These are phyloP conservation scores for Cetradonia linearis DNA, from an alignment of 495 filamentous ascomycete species.

Conservation along the genomic window DNA sequence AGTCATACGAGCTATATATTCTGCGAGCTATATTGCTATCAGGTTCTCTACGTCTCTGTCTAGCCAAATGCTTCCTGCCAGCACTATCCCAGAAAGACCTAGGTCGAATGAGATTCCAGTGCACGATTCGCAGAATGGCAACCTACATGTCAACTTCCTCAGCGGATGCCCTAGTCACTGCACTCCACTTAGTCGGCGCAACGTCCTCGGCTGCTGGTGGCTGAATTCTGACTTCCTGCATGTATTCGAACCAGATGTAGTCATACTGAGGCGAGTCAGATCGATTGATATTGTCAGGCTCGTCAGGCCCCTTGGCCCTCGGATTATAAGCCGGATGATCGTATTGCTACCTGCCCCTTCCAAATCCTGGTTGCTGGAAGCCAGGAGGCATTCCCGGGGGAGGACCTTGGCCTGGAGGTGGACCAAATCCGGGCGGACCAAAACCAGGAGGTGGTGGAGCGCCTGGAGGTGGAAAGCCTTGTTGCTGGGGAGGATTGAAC, in stretches of 20 bases:
- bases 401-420: conserved; percentile 31
- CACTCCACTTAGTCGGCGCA: not conserved
- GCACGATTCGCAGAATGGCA: not conserved
- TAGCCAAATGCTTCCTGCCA: not conserved
- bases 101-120: conserved; percentile 1
- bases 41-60: not conserved
- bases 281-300: not conserved
- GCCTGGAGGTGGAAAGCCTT: conserved; percentile 32
- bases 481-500: conserved; percentile 40
- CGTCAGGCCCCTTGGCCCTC: not conserved
- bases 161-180: not conserved
- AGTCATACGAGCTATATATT: not conserved
- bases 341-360: conserved; percentile 32
- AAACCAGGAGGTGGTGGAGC: conserved; percentile 47
- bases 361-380: conserved; percentile 42
- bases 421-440: conserved; percentile 43
- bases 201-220: not conserved
- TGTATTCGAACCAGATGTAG: not conserved
- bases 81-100: not conserved
- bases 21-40: not conserved
- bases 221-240: not conserved
- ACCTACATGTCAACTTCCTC: not conserved
- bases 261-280: not conserved
- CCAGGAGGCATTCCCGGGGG: conserved; percentile 40
- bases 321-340: not conserved